Conservation (phyloP, 108 stramenopile genomes). For the Skeletonema grethae region DNA sequence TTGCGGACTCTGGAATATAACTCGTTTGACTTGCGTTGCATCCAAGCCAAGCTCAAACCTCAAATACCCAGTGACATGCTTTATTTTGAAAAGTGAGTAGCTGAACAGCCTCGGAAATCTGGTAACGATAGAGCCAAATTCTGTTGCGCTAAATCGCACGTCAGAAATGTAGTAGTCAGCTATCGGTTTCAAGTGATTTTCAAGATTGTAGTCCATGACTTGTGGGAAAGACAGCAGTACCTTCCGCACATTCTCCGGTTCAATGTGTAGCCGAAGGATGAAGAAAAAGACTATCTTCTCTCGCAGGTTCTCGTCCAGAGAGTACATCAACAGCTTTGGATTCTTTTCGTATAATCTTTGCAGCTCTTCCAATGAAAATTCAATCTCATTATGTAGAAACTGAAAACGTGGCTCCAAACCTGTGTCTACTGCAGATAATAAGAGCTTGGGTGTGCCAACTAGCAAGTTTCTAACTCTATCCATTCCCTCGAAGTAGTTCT, state of each 20-base stretch:
- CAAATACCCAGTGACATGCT: slow-evolving; percentile 70
- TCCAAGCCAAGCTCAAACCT: slow-evolving; percentile 69
- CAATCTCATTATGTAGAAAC: slow-evolving; percentile 64
- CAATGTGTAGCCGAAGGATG: slow-evolving; percentile 70
- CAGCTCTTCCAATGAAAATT: slow-evolving; percentile 57
- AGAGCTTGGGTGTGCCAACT: slow-evolving; percentile 59
- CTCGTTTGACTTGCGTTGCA: slow-evolving; percentile 68
- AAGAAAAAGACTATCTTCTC: slow-evolving; percentile 81
- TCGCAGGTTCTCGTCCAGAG: slow-evolving; percentile 67
- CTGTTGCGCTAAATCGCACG: slow-evolving; percentile 59
- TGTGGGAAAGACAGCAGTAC: slow-evolving; percentile 67
- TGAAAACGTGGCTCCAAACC: slow-evolving; percentile 64
- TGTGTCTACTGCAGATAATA: slow-evolving; percentile 57
- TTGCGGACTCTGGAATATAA: slow-evolving; percentile 80
- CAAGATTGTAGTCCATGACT: slow-evolving; percentile 77
- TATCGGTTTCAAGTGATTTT: slow-evolving; percentile 71
- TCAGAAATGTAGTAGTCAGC: slow-evolving; percentile 67
- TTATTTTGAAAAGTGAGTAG: slow-evolving; percentile 69
- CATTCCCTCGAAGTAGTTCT: slow-evolving; percentile 15
- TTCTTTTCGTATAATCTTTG: slow-evolving; percentile 58
- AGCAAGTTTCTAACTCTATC: slow-evolving; percentile 57
- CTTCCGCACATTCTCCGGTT: slow-evolving; percentile 58
- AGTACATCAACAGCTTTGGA: slow-evolving; percentile 67
- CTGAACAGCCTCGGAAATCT: slow-evolving; percentile 76
- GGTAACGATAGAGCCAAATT: slow-evolving; percentile 61